Conservation (phyloP, 805 yeast genomes). For the Wickerhamiella nectarea region DNA sequence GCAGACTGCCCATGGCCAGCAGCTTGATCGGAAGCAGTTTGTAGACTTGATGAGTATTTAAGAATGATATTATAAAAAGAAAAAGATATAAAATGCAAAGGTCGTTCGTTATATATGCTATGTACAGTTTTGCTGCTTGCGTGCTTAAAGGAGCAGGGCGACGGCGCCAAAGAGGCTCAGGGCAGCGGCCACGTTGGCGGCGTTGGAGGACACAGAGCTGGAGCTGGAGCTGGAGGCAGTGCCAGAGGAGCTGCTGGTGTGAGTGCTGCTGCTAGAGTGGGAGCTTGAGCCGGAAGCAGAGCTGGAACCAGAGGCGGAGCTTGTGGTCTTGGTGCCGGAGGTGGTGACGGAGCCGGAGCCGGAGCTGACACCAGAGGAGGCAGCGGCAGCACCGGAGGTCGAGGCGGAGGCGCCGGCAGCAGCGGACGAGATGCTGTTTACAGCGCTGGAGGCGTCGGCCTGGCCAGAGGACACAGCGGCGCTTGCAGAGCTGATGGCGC, state of each 20-base stretch:
- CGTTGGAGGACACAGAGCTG: not conserved
- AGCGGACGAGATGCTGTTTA: not conserved
- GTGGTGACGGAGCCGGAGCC: not conserved
- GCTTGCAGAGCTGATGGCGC: not conserved
- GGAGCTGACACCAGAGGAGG: not conserved
- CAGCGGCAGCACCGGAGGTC: not conserved
- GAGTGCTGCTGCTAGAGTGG: not conserved
- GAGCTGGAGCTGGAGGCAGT: not conserved
- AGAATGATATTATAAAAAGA: too few species aligned
- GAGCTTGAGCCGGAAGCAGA: not conserved
- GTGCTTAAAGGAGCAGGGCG: not conserved
- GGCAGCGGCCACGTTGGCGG: not conserved
- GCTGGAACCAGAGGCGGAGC: not conserved
- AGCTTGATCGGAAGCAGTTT: conserved; percentile 16
- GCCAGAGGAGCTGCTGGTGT: not conserved
- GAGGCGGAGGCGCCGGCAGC: conserved; percentile 1
- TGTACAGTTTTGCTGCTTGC: too few species aligned
- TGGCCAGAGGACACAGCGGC: not conserved
- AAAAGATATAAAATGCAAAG: not conserved
- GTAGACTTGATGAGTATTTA: conserved; percentile 8
- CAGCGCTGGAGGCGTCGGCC: not conserved
- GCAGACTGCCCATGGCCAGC: conserved; percentile 14
- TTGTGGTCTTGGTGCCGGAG: not conserved
- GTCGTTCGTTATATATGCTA: too few species aligned
- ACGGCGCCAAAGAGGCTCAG: not conserved